phyloP scores from a whole-genome alignment of 23 red algal genomes.

The Gracilaria gracilis region DNA sequence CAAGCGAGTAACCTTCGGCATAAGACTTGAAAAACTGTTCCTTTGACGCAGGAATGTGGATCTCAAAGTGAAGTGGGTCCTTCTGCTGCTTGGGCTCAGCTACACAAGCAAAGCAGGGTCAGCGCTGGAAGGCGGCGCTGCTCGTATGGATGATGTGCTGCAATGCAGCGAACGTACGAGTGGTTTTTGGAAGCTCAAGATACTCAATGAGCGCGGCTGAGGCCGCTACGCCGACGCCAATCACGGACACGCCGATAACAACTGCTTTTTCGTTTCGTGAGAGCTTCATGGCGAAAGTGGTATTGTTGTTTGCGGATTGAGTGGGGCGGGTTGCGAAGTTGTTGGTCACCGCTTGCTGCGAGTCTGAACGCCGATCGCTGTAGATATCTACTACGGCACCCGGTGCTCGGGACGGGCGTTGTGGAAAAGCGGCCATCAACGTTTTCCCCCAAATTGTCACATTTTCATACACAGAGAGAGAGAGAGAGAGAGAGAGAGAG shows the following conservation, averaged over 20 bases:
- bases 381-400: too few relatives aligned
- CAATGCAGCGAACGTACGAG: not conserved
- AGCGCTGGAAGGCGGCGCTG: not conserved
- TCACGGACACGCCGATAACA: not conserved
- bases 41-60: not conserved
- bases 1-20: not conserved
- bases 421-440: too few relatives aligned
- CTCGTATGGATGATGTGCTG: not conserved
- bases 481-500: too few relatives aligned
- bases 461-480: too few relatives aligned
- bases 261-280: conserved; percentile 5
- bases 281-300: conserved; percentile 6
- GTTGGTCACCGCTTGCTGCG: too few relatives aligned
- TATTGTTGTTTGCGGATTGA: too few relatives aligned
- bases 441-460: too few relatives aligned
- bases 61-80: not conserved
- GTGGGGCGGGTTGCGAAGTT: too few relatives aligned
- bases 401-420: too few relatives aligned
- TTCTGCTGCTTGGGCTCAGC: not conserved
- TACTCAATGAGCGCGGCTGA: conserved; percentile 1
- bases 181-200: not conserved
- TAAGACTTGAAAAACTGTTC: not conserved
- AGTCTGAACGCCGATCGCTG: too few relatives aligned
- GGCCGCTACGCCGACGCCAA: conserved; percentile 2
- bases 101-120: not conserved